Evolutionary conservation across 441 rosid species (phyloP).

Genomic region (Gossypium gossypioides): DNA sequence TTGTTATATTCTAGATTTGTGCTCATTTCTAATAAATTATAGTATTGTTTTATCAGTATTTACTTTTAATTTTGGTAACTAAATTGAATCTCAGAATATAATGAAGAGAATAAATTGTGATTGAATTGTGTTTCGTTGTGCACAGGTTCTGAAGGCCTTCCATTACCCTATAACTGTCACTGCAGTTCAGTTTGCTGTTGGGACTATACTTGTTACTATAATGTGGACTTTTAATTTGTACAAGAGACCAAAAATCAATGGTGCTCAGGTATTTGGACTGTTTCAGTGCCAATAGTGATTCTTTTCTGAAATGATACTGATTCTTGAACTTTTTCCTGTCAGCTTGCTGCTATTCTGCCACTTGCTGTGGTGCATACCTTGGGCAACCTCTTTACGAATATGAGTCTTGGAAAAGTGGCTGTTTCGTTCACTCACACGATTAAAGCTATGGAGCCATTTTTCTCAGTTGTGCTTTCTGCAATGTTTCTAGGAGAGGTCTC

Average conservation of each 20-base stretch:
- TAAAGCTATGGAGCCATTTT: conserved; percentile 96
- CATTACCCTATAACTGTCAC: conserved; percentile 71
- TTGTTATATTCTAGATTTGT: neutral
- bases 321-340: conserved; percentile 15
- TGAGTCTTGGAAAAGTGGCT: conserved; percentile 95
- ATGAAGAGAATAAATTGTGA: neutral
- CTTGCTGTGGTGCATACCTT: conserved; percentile 76
- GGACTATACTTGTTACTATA: conserved; percentile 50
- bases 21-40: neutral
- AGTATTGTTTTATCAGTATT: neutral
- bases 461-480: conserved; percentile 86
- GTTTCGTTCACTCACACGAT: conserved; percentile 97
- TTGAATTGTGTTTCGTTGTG: conserved; percentile 6
- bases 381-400: conserved; percentile 84
- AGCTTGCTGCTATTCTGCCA: conserved; percentile 82
- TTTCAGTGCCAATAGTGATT: neutral
- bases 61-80: neutral
- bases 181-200: conserved; percentile 68
- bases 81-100: neutral
- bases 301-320: neutral
- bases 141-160: conserved; percentile 76
- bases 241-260: conserved; percentile 64
- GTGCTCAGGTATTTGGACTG: conserved; percentile 53
- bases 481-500: conserved; percentile 89
- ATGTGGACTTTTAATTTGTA: conserved; percentile 85